These are phyloP conservation scores for Claviceps cyperi DNA, from an alignment of 2,329 filamentous ascomycete species.

Conservation along the genomic window DNA sequence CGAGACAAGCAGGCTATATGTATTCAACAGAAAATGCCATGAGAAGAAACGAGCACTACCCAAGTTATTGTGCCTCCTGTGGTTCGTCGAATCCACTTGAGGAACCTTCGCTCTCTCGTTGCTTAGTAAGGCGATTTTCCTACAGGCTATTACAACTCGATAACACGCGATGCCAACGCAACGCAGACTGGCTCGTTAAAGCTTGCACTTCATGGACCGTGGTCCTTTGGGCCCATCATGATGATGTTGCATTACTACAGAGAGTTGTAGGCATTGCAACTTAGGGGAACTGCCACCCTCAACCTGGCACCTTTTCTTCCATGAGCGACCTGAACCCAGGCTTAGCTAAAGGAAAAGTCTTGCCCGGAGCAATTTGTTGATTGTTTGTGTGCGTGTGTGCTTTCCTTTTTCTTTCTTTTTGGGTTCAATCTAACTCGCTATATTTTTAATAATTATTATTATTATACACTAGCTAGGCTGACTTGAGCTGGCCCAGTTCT, in stretches of 20 bases:
- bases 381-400: neutral
- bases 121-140: neutral
- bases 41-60: too few species aligned
- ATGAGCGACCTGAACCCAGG: neutral
- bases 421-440: neutral
- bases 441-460: slow-evolving; percentile 31
- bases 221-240: neutral
- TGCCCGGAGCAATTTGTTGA: neutral
- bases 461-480: too few species aligned
- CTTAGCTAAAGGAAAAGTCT: neutral
- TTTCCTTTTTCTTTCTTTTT: neutral
- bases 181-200: neutral
- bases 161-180: neutral
- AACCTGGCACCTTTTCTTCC: neutral
- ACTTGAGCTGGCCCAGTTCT: too few species aligned
- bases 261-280: neutral
- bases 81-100: neutral
- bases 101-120: neutral
- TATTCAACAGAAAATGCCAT: neutral
- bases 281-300: too few species aligned
- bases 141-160: neutral
- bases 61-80: too few species aligned
- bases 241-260: neutral
- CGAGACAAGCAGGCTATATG: too few species aligned
- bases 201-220: neutral